A percentile compares a stretch with the other conserved stretches of the same genome.
These are phyloP conservation scores for Brettanomyces sp. DNA, from an alignment of 805 yeast species.

Conservation along the genomic window DNA sequence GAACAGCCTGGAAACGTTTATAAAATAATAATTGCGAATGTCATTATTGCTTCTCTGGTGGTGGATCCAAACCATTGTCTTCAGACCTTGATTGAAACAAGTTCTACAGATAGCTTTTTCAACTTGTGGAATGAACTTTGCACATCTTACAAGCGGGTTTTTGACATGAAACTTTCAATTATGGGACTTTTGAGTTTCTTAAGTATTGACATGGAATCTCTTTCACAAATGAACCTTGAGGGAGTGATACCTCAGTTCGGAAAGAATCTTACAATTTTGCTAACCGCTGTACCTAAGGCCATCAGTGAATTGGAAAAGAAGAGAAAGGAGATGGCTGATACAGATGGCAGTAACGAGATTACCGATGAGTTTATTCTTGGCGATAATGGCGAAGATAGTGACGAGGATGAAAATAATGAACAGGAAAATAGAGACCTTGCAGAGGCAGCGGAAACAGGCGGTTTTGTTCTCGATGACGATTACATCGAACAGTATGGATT, in stretches of 20 bases:
- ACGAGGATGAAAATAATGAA: conserved; percentile 19
- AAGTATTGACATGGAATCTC: conserved; percentile 17
- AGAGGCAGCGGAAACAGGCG: conserved; percentile 24
- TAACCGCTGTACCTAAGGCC: conserved; percentile 65
- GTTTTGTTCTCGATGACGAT: not conserved
- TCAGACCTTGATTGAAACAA: conserved; percentile 34
- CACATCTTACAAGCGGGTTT: conserved; percentile 55
- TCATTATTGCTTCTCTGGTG: conserved; percentile 53
- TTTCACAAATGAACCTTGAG: conserved; percentile 19
- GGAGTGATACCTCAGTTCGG: conserved; percentile 40
- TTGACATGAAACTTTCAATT: conserved; percentile 68
- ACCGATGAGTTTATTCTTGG: conserved; percentile 13
- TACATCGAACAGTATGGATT: conserved; percentile 2
- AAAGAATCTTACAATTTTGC: conserved; percentile 36
- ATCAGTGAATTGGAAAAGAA: conserved; percentile 54
- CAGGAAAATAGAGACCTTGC: conserved; percentile 26
- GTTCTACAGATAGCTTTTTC: conserved; percentile 43
- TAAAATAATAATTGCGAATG: conserved; percentile 46
- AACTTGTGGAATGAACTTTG: conserved; percentile 55
- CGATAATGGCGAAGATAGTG: conserved; percentile 17
- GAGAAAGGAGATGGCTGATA: conserved; percentile 43
- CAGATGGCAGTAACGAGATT: conserved; percentile 11
- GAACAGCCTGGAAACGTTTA: conserved; percentile 14
- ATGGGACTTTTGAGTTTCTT: conserved; percentile 54
- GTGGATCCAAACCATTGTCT: conserved; percentile 51